Percentiles rank a stretch among this genome's conserved stretches.
Evolutionary conservation across 108 stramenopile genomes (phyloP).

Genomic region (Craspedostauros australis): DNA sequence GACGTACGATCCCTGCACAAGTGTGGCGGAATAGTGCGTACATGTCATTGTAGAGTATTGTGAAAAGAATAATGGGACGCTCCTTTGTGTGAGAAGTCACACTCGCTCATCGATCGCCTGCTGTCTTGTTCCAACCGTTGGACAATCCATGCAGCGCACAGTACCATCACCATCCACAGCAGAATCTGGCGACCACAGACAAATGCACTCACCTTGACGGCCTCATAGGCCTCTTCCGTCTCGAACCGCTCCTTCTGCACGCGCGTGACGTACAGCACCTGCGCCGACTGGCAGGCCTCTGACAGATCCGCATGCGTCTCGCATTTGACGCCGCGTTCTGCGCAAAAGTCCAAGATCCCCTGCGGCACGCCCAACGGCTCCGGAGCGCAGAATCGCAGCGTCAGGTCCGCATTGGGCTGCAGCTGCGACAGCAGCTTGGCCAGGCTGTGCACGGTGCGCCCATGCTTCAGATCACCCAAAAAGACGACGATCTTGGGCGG

Average conservation of each 20-base stretch:
- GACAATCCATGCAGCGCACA: no score
- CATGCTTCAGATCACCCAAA: slow-evolving; percentile 93
- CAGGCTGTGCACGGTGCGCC: slow-evolving; percentile 95
- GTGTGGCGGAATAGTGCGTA: neutral
- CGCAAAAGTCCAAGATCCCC: slow-evolving; percentile 72
- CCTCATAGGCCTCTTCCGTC: slow-evolving; percentile 68
- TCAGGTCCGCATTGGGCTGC: slow-evolving; percentile 26
- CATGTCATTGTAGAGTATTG: no score
- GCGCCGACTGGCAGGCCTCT: slow-evolving; percentile 57
- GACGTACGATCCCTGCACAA: slow-evolving; percentile 61
- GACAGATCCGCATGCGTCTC: slow-evolving; percentile 40
- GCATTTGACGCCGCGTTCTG: slow-evolving; percentile 41
- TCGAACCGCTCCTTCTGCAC: slow-evolving; percentile 95
- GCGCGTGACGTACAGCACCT: slow-evolving; percentile 95
- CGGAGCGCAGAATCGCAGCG: slow-evolving; percentile 86
- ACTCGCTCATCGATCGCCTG: no score
- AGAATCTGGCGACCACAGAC: neutral
- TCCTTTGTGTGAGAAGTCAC: no score
- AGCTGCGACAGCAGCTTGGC: slow-evolving; percentile 79
- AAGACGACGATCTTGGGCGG: slow-evolving; percentile 62
- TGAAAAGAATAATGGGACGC: no score
- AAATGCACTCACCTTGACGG: slow-evolving; percentile 54
- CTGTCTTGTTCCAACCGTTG: no score
- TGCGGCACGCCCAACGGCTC: slow-evolving; percentile 74
- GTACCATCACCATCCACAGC: neutral